phyloP scores from a whole-genome alignment of 2,329 filamentous ascomycete genomes.

The Pyricularia sp. region DNA sequence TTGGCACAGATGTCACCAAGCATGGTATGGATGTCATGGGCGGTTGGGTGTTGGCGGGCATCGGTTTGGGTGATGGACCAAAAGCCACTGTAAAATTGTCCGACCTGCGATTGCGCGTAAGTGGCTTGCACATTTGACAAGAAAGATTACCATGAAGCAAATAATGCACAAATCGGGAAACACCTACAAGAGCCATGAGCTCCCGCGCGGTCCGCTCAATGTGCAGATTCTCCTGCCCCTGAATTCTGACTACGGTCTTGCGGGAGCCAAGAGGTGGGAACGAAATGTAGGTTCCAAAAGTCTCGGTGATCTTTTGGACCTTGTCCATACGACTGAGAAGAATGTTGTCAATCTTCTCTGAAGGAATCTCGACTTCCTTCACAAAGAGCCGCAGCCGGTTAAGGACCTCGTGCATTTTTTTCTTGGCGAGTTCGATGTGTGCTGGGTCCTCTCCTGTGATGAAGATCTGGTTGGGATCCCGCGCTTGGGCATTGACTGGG shows the following conservation, averaged over 20 bases:
- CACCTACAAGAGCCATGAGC: slow-evolving; percentile 78
- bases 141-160: neutral
- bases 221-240: slow-evolving; percentile 84
- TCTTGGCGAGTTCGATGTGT: slow-evolving; percentile 77
- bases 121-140: neutral
- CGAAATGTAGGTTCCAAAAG: slow-evolving; percentile 88
- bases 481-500: slow-evolving; percentile 64
- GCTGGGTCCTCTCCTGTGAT: slow-evolving; percentile 84
- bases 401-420: slow-evolving; percentile 78
- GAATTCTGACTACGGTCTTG: slow-evolving; percentile 73
- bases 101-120: slow-evolving; percentile 43
- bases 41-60: slow-evolving; percentile 42
- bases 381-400: slow-evolving; percentile 69
- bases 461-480: slow-evolving; percentile 82
- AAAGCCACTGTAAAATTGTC: slow-evolving; percentile 93
- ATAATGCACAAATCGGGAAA: neutral
- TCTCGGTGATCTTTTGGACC: slow-evolving; percentile 94
- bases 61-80: slow-evolving; percentile 87
- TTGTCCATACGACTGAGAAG: slow-evolving; percentile 85
- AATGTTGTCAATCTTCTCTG: slow-evolving; percentile 90
- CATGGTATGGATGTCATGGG: slow-evolving; percentile 76
- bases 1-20: slow-evolving; percentile 92
- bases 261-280: slow-evolving; percentile 81
- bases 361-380: slow-evolving; percentile 82
- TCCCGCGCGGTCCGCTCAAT: slow-evolving; percentile 91